phyloP scores from a whole-genome alignment of 495 filamentous ascomycete genomes.

The Wilcoxina mikolae region DNA sequence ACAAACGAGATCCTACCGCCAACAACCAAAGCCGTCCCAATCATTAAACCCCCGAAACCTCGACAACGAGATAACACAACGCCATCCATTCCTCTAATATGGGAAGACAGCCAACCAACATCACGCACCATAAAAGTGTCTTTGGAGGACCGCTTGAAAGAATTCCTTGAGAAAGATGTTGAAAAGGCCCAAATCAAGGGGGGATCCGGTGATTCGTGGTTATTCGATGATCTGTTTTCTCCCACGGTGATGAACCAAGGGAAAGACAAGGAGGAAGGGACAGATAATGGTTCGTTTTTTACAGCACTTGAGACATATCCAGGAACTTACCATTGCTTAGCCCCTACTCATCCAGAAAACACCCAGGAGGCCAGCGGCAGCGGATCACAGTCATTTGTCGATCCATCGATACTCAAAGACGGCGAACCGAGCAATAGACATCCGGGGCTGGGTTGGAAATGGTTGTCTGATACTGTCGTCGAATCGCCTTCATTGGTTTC shows the following conservation, averaged over 20 bases:
- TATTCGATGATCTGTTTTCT: conserved; percentile 24
- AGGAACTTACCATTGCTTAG: neutral
- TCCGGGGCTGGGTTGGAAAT: conserved; percentile 10
- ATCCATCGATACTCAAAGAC: neutral
- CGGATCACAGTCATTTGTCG: neutral
- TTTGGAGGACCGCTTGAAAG: neutral
- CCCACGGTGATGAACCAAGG: conserved; percentile 19
- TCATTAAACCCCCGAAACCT: neutral
- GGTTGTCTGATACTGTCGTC: conserved; percentile 14
- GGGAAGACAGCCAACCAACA: neutral
- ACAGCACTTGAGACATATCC: neutral
- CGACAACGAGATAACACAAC: neutral
- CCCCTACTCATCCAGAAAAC: neutral
- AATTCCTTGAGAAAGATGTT: conserved; percentile 3
- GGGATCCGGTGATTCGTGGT: conserved; percentile 21
- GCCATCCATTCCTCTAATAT: neutral
- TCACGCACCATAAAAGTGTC: neutral
- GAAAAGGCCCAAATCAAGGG: conserved; percentile 6
- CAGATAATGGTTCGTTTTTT: neutral
- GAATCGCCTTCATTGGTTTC: conserved; percentile 11
- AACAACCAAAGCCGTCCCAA: neutral
- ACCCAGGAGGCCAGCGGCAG: neutral
- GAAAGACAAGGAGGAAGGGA: conserved; percentile 20
- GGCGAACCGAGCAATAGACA: neutral
- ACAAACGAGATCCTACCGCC: neutral